Evolutionary conservation across 257 asterid genomes (phyloP).

Genomic region (Fraxinus cuspidata): DNA sequence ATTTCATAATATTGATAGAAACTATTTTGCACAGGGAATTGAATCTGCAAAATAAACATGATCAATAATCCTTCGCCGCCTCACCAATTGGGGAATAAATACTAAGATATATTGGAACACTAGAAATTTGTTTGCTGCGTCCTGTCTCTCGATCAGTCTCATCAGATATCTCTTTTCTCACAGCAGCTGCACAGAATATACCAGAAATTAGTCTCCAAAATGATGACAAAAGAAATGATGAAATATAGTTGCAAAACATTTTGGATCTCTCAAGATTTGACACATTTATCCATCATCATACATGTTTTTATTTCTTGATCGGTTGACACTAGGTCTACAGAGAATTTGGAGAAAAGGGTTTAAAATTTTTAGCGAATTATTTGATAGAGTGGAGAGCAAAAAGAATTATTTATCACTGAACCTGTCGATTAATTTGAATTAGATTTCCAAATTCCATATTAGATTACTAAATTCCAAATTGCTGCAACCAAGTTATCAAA

Average conservation of each 20-base stretch:
- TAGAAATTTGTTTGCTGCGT: conserved; percentile 73
- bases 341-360: not conserved
- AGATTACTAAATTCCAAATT: not conserved
- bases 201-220: conserved; percentile 22
- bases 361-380: not conserved
- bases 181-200: conserved; percentile 70
- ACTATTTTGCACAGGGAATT: not conserved
- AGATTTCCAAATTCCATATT: not conserved
- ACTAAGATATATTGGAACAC: conserved; percentile 94
- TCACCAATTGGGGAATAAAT: conserved; percentile 85
- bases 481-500: not conserved
- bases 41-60: conserved; percentile 2
- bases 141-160: conserved; percentile 99
- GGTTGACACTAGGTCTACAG: not conserved
- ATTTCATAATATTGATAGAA: not conserved
- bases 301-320: not conserved
- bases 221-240: not conserved
- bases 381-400: not conserved
- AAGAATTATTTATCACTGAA: not conserved
- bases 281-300: not conserved
- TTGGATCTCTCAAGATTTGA: not conserved
- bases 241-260: not conserved
- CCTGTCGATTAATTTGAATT: not conserved
- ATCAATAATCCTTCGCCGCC: conserved; percentile 18
- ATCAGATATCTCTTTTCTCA: conserved; percentile 85